Base-by-base conservation (phyloP, 1,284 basidiomycete genomes). In the Moniliella sp. region DNA sequence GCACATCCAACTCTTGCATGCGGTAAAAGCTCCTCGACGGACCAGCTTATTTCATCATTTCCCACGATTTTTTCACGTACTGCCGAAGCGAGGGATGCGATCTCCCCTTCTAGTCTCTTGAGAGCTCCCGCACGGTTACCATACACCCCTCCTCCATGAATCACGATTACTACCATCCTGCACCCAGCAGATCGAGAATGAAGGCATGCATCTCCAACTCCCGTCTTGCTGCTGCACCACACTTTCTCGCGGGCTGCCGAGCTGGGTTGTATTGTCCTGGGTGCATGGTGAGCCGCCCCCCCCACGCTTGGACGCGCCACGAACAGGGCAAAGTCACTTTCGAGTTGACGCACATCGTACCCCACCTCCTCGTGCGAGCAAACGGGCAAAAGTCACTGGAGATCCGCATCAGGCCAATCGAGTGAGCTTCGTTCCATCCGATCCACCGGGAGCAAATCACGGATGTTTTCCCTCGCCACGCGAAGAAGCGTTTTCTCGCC, bases 31-130 rank as follows among this genome's bases (percentile, higher is more conserved):
- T 88, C 82, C 41, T 81, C 79, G 1, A 77, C 75, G 30, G 71
- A 79, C 62, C 83, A 88, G 48, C 79, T 82, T 43, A 86, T 69
- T 65, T 86, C 83, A 52, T 88, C 83, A 42, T 88, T 91, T 62
- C 88, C 83, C 11, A 91, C 66, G 1, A 84, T 68, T 65, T 27
- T 56, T 63, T 37, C 79, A 77, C 5, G 74, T 76, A 39, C 71
- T 65, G 51, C 73, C 75, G 57, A 88, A 73, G 4, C 83, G 70
- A 18, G 66, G 66, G 1, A 84, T 62, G 0, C n/a, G n/a, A 83
- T 73, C 2, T 68, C 66, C 12, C 54, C 48, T 51, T 84, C 84
- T 52, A 88, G 76, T 1, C 72, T 74, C 45, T 81, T 86, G 12
- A 78, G 67, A 3, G 79, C 78, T 32, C 77, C 77, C 5, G 58